Percentiles rank a stretch among this genome's conserved stretches.
These are phyloP conservation scores for Medicago lupulina DNA, from an alignment of 306 rosid species.

Conservation along the genomic window DNA sequence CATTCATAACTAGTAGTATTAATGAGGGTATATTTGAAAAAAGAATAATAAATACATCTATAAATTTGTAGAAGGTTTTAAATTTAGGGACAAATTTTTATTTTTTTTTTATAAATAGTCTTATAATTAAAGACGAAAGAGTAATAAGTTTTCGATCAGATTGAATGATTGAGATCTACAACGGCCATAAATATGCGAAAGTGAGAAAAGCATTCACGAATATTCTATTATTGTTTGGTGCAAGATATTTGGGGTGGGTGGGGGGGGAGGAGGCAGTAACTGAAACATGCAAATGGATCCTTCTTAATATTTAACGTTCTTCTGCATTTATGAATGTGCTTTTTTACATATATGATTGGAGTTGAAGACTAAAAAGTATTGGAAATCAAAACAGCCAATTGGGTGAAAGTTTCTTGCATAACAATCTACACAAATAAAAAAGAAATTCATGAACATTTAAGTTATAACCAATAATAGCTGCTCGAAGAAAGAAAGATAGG, in stretches of 20 bases:
- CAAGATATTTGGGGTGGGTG: too few relatives aligned
- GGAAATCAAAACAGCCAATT: not conserved
- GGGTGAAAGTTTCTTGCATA: slow-evolving; percentile 3
- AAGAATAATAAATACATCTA: too few relatives aligned
- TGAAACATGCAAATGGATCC: not conserved
- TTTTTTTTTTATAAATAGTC: too few relatives aligned
- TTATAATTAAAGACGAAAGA: too few relatives aligned
- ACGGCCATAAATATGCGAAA: not conserved
- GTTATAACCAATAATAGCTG: not conserved
- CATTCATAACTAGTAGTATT: too few relatives aligned
- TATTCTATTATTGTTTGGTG: not conserved
- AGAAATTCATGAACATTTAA: not conserved
- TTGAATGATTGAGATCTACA: not conserved
- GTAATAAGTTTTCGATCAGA: not conserved
- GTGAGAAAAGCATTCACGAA: not conserved
- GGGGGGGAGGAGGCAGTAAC: too few relatives aligned
- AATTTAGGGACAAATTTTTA: too few relatives aligned
- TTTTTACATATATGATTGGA: not conserved
- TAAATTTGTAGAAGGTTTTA: too few relatives aligned
- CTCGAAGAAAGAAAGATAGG: not conserved
- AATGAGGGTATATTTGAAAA: too few relatives aligned
- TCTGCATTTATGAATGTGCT: not conserved
- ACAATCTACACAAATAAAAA: not conserved
- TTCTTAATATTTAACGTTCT: not conserved
- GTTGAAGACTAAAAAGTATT: not conserved